A percentile compares a stretch with the other conserved stretches of the same genome.
Evolutionary conservation across 805 yeast species (phyloP).

Genomic region (Helenozyma baotianmanensis): DNA sequence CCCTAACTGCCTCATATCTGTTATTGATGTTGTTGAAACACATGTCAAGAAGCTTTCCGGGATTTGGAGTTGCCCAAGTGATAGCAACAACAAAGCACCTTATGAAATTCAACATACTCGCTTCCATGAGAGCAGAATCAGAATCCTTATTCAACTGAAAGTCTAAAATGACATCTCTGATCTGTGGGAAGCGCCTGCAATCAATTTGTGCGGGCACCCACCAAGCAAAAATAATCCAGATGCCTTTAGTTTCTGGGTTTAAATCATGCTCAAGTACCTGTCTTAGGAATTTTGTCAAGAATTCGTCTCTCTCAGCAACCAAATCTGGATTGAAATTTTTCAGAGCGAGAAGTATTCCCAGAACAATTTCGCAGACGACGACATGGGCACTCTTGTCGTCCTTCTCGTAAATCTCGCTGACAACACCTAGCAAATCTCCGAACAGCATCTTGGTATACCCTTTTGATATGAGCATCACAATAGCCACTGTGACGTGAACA

Average conservation of each 20-base stretch:
- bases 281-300: conserved; percentile 41
- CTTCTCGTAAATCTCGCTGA: conserved; percentile 48
- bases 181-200: conserved; percentile 56
- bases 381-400: conserved; percentile 77
- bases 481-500: conserved; percentile 50
- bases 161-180: conserved; percentile 42
- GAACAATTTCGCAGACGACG: conserved; percentile 62
- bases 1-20: conserved; percentile 70
- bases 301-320: conserved; percentile 38
- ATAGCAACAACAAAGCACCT: conserved; percentile 46
- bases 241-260: conserved; percentile 65
- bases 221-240: conserved; percentile 77
- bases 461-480: conserved; percentile 47
- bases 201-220: conserved; percentile 68
- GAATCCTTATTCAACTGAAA: conserved; percentile 47
- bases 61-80: conserved; percentile 52
- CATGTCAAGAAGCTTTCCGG: conserved; percentile 40
- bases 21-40: conserved; percentile 52
- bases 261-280: conserved; percentile 52
- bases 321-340: conserved; percentile 35
- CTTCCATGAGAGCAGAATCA: conserved; percentile 60
- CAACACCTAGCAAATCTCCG: conserved; percentile 48
- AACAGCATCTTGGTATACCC: conserved; percentile 42
- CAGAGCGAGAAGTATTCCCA: conserved; percentile 56
- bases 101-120: conserved; percentile 55